Conservation (phyloP, 441 rosid genomes). For the Daphne laureola region DNA sequence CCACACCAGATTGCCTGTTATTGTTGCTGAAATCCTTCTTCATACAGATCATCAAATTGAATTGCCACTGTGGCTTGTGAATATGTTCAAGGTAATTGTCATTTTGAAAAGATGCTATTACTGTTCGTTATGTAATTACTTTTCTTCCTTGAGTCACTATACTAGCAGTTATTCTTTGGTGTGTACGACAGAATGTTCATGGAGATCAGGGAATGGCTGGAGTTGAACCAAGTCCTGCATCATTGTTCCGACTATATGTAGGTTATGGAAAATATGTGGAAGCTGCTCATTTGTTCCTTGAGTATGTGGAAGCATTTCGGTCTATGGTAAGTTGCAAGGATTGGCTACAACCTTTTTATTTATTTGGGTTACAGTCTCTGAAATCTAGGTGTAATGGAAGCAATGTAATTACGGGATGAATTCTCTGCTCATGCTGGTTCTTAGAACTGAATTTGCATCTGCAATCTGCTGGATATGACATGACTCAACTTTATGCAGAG, state of each 20-base stretch:
- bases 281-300: slow-evolving; percentile 77
- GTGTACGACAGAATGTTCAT: slow-evolving; percentile 43
- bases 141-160: too few relatives aligned
- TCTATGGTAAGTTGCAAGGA: slow-evolving; percentile 50
- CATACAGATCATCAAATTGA: slow-evolving; percentile 71
- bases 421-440: neutral
- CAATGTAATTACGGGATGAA: neutral
- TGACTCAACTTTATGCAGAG: slow-evolving; percentile 43
- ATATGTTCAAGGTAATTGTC: slow-evolving; percentile 80
- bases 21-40: slow-evolving; percentile 91
- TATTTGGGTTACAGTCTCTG: neutral
- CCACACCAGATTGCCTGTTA: slow-evolving; percentile 74
- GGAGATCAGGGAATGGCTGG: slow-evolving; percentile 84
- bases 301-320: slow-evolving; percentile 66
- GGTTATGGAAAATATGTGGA: slow-evolving; percentile 70
- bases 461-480: slow-evolving; percentile 11
- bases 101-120: slow-evolving; percentile 1
- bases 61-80: slow-evolving; percentile 93
- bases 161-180: slow-evolving; percentile 16
- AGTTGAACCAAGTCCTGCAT: slow-evolving; percentile 72
- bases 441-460: neutral
- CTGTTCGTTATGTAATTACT: too few relatives aligned
- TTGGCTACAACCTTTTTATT: slow-evolving; percentile 2
- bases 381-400: neutral
- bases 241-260: slow-evolving; percentile 76